Conservation (phyloP, 331 rosid genomes). For the Quercus phellos region DNA sequence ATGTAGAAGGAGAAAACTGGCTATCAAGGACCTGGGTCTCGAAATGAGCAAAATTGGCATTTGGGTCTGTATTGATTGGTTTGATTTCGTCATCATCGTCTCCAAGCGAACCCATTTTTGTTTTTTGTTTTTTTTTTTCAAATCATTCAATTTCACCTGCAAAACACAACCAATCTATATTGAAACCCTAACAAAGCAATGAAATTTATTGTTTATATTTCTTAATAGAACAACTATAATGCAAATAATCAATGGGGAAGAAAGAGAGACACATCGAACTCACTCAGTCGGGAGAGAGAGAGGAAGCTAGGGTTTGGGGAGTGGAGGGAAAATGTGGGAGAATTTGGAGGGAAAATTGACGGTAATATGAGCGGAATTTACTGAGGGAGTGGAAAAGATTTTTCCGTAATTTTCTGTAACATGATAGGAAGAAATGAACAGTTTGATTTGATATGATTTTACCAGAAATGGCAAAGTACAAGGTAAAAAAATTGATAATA, state of each 20-base stretch:
- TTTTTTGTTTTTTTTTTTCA: too few relatives aligned
- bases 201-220: background rate
- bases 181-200: constrained; percentile 9
- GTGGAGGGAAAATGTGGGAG: constrained; percentile 9
- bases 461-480: too few relatives aligned
- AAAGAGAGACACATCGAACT: background rate
- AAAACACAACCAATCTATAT: background rate
- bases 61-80: constrained; percentile 6
- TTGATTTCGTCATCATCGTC: constrained; percentile 10
- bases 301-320: background rate
- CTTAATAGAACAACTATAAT: background rate
- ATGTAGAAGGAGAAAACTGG: constrained; percentile 20
- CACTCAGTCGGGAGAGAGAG: background rate
- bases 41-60: background rate
- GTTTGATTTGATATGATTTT: too few relatives aligned
- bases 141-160: constrained; percentile 9
- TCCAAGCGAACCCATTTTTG: constrained; percentile 28
- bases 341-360: constrained; percentile 42
- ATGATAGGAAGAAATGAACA: too few relatives aligned
- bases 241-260: background rate
- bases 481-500: too few relatives aligned
- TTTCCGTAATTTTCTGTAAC: background rate
- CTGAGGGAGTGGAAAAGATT: background rate
- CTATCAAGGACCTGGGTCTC: constrained; percentile 33
- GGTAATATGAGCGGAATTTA: background rate